Evolutionary conservation across 805 yeast species (phyloP).

Genomic region (Jamesozyma piceae): DNA sequence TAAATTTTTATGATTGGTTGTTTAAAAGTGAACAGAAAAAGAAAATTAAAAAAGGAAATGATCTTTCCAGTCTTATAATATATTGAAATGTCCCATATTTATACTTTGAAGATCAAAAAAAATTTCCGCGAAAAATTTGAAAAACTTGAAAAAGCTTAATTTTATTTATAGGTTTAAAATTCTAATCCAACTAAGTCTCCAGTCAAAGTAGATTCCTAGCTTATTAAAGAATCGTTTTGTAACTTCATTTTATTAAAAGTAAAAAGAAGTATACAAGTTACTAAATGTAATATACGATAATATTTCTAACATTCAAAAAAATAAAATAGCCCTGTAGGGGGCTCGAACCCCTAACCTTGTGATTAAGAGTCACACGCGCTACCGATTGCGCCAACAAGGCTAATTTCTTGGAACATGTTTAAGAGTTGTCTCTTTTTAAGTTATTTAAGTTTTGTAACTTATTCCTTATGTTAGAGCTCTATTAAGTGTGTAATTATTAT

Average conservation of each 20-base stretch:
- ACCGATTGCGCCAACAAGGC: slow-evolving; percentile 1
- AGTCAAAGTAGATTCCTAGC: too few species aligned
- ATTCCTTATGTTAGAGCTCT: too few species aligned
- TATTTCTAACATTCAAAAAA: neutral
- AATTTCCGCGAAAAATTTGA: neutral
- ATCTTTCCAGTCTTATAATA: too few species aligned
- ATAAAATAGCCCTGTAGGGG: neutral
- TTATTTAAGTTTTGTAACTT: too few species aligned
- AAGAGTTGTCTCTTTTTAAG: too few species aligned
- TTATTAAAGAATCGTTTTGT: too few species aligned
- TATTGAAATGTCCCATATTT: neutral
- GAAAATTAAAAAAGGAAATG: too few species aligned
- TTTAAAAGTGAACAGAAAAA: neutral
- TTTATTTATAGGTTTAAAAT: too few species aligned
- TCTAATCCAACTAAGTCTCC: neutral
- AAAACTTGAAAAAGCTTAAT: neutral
- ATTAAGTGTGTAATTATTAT: too few species aligned
- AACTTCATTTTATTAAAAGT: too few species aligned
- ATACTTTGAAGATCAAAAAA: neutral
- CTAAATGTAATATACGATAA: too few species aligned
- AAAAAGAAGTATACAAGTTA: too few species aligned
- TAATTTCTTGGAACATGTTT: neutral
- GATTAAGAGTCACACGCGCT: slow-evolving; percentile 1
- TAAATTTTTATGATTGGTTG: neutral
- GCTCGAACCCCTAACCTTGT: slow-evolving; percentile 1